A percentile compares a stretch with the other conserved stretches of the same genome.
These are phyloP conservation scores for Pythium phragmitis DNA, from an alignment of 352 stramenopile species.

Conservation along the genomic window DNA sequence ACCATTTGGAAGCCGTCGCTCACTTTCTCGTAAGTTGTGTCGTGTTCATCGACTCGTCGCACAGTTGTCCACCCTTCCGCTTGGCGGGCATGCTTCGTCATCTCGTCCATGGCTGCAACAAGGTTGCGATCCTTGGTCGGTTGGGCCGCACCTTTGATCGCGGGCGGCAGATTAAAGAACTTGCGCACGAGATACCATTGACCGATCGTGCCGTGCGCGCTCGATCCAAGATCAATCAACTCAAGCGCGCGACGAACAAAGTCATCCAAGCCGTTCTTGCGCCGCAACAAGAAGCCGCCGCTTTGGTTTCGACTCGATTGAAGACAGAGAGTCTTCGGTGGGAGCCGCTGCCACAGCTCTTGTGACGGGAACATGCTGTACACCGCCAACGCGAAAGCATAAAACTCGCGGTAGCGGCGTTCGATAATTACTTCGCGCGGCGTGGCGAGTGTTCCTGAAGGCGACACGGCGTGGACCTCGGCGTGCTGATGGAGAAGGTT, in stretches of 20 bases:
- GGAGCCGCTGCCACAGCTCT: conserved; percentile 53
- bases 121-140: conserved; percentile 60
- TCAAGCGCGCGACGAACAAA: conserved; percentile 61
- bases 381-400: conserved; percentile 58
- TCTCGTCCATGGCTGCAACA: conserved; percentile 44
- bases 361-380: conserved; percentile 64
- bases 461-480: neutral
- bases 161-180: conserved; percentile 57
- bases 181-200: conserved; percentile 72
- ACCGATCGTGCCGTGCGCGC: conserved; percentile 42
- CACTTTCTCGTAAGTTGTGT: conserved; percentile 54
- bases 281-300: conserved; percentile 59
- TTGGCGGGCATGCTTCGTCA: conserved; percentile 46
- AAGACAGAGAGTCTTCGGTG: conserved; percentile 69
- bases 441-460: neutral
- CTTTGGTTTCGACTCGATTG: conserved; percentile 22
- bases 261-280: conserved; percentile 66
- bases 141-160: conserved; percentile 17
- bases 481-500: conserved; percentile 26
- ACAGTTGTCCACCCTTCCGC: conserved; percentile 40
- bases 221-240: conserved; percentile 50
- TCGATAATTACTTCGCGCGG: conserved; percentile 48
- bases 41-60: conserved; percentile 38
- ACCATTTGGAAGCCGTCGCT: conserved; percentile 64
- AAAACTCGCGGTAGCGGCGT: conserved; percentile 76